Evolutionary conservation across 1,139 yeast genomes (phyloP), one percentile per base, ranked within the genome.

Genomic region (Yamadazyma spencermartinsiae): DNA sequence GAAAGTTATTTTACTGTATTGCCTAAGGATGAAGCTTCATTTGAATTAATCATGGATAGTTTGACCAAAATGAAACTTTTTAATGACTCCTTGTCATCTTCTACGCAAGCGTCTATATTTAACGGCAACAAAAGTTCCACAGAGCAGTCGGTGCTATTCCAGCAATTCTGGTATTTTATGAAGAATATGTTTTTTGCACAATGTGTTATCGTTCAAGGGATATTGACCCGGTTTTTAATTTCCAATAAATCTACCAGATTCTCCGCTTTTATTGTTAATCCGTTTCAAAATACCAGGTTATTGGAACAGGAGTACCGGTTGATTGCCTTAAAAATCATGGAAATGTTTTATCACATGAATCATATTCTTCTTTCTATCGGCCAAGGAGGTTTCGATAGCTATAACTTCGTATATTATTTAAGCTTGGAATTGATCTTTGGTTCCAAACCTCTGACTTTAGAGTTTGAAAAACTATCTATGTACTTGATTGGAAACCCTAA

Each of bases 331-430:
- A 63, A 66, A 34, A 60, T 78, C 2, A 51, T 82, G 24, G 66
- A 66, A 31, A 57, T 63, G 4, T 60, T 84, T n/a, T 80, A 74
- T 49, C 65, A 77, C 43, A 42, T 79, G 36, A 74, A 81, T 44
- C 82, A 76, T 49, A 67, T 83, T 5, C 56, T 82, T 11, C 69
- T 76, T 28, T 67, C 78, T 14, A 72, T 84, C 13, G 92, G 94
- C 0, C 74, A 76, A 29, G 84, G 86, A 1, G 88, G 88, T 1
- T 84, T 85, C 54, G 85, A 82, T 37, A 71, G 79, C 15, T 84
- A 79, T 55, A 82, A 81, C 49, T 83, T 80, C 55, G 79, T 82
- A n/a, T 76, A 78, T 48, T 67, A 74, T 34, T 60, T 80, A 3
- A 58, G 79, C 13, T 44, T 78, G 5, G 86, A 81, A 39, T 38